Evolutionary conservation across 805 yeast species (phyloP).

Genomic region (Wickerhamomyces pijperi): DNA sequence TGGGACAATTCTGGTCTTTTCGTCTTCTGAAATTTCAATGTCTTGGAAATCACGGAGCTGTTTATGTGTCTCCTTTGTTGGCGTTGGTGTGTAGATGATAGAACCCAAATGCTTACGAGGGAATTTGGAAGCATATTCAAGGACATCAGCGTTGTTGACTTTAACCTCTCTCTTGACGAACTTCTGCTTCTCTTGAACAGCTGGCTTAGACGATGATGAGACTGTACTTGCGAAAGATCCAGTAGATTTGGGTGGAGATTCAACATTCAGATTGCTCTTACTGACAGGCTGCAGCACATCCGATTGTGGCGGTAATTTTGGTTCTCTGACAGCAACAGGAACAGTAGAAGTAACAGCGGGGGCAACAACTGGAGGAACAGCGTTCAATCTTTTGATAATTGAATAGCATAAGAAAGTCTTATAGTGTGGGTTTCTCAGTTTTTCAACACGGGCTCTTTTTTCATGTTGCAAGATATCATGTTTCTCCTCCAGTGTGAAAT

Average conservation of each 20-base stretch:
- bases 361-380: slow-evolving; percentile 13
- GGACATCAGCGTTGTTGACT: slow-evolving; percentile 29
- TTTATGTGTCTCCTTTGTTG: slow-evolving; percentile 31
- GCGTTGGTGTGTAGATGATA: slow-evolving; percentile 44
- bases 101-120: slow-evolving; percentile 41
- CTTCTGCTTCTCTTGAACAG: slow-evolving; percentile 1
- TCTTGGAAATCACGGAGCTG: slow-evolving; percentile 8
- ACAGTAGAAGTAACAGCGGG: neutral
- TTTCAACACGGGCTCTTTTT: slow-evolving; percentile 17
- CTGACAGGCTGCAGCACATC: neutral
- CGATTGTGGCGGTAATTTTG: no score
- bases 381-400: slow-evolving; percentile 18
- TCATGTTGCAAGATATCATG: slow-evolving; percentile 21
- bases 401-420: slow-evolving; percentile 19
- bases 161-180: slow-evolving; percentile 16
- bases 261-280: neutral
- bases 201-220: no score
- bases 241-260: neutral
- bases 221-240: no score
- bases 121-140: slow-evolving; percentile 28
- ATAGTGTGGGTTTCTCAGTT: slow-evolving; percentile 16
- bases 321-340: no score
- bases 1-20: slow-evolving; percentile 12
- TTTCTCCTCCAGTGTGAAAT: slow-evolving; percentile 19
- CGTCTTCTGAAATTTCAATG: neutral